A percentile compares a stretch with the other conserved stretches of the same genome.
Evolutionary conservation across 768 basidiomycete species (phyloP).

Genomic region (Lactarius hengduanensis): DNA sequence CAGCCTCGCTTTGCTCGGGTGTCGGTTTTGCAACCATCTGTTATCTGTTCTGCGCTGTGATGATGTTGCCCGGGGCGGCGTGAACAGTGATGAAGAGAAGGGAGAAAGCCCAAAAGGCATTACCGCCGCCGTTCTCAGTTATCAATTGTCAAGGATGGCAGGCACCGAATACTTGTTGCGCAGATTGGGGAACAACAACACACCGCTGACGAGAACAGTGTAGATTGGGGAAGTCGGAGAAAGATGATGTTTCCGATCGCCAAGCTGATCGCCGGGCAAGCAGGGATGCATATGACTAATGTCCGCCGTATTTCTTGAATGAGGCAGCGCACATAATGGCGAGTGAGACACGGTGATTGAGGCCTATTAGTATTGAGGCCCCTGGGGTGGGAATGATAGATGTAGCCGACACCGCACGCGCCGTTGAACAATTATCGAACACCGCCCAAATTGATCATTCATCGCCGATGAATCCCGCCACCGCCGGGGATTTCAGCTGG

Average conservation of each 20-base stretch:
- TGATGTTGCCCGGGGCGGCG: neutral
- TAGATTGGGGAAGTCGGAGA: too few species aligned
- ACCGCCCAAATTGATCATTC: too few species aligned
- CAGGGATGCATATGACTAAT: neutral
- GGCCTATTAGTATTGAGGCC: too few species aligned
- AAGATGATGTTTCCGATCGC: neutral
- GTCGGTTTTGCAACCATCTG: neutral
- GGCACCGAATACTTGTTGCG: neutral
- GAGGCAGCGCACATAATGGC: too few species aligned
- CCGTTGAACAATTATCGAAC: too few species aligned
- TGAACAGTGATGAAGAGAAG: neutral
- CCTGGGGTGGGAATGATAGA: neutral
- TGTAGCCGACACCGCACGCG: too few species aligned
- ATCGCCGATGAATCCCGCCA: too few species aligned
- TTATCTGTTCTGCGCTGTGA: neutral
- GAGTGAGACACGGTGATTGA: neutral
- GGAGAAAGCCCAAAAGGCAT: neutral
- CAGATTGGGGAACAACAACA: too few species aligned
- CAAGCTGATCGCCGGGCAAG: neutral
- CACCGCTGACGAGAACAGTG: too few species aligned
- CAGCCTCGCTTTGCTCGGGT: neutral
- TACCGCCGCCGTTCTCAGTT: neutral
- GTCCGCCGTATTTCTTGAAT: neutral
- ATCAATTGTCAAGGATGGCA: neutral
- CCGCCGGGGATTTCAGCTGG: too few species aligned